Evolutionary conservation across 2,329 filamentous ascomycete species (phyloP), one percentile per base, ranked within the genome.

Genomic region (Helotiales sp.): DNA sequence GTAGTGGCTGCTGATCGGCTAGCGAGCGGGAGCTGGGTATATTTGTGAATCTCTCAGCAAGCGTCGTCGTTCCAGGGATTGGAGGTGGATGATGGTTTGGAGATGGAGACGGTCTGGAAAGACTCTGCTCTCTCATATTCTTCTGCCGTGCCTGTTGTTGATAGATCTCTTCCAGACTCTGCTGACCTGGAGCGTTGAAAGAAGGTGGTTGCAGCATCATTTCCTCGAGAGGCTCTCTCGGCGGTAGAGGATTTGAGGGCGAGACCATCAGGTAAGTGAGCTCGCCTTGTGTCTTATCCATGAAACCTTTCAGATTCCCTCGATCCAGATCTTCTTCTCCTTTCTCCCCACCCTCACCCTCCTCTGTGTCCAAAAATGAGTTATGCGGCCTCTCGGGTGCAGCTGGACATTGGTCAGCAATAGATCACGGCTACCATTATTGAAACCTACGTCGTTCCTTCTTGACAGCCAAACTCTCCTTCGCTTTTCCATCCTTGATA

Each of bases 201-300:
- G 72, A 70, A 40, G 63, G 63, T 8, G 64, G 61, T 82, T 83
- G 30, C 33, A 76, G 76, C 57, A 86, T 75, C n/a, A 85, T 64
- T 54, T 86, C 84, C 49, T 86, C 84, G 25, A 84, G 78, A 4
- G 82, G 84, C 24, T 87, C 85, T 69, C 85, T 79, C n/a, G 84
- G 85, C 1, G 85, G 85, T 40, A 81, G 74, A 3, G 85, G 85
- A 70, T 88, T 88, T 38, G 85, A 84, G 1, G 85, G 85, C 0
- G 84, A 84, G 51, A 86, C 80, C 84, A 88, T 86, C 13, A 88
- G 77, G 66, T 88, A 88, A 61, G 84, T 85, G 59, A 88, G 86
- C 67, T 88, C 84, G 63, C 81, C 79, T 58, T 70, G 86, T 79
- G 71, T 84, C 85, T 85, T 83, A 62, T 87, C 85, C 61, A 87